Evolutionary conservation across 106 monocot species (phyloP), one percentile per base, ranked within the genome.

Genomic region (Allium cepa): DNA sequence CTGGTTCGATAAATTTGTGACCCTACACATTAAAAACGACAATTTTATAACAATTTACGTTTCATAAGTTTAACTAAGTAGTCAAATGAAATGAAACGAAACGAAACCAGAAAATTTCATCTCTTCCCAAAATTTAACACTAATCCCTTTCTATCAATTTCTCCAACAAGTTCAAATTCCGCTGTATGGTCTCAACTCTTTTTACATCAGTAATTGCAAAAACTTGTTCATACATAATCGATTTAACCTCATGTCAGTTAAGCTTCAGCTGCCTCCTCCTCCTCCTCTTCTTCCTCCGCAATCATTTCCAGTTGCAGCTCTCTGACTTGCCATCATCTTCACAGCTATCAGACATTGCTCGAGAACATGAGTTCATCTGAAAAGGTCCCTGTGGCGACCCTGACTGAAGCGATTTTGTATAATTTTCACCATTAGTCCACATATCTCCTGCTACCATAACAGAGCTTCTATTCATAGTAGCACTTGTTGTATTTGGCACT

Each of bases 321-420:
- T 73, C 73, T 0, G 73, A 73, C 62, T 47, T 73, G 10, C 62
- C 50, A 52, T 73, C 73, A 1, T 73, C 87, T 22, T 83, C 83
- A 26, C 77, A 83, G 71, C 87, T 82, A 60, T 81, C 86, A 7
- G 83, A 82, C 53, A 75, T 46, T 7, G 74, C 71, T 10, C 76
- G 26, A 4, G 64, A 73, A 9, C 78, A 57, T 57, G 50, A 67
- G 8, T 69, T 45, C 26, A 93, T 57, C 10, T 90, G 86, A 53
- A 90, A 82, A 9, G 85, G 89, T 9, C 87, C 76, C 46, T 94
- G 82, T 3, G 94, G 94, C 10, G 94, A 94, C 3, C 67, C 84
- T 8, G 91, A 87, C 46, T 81, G 76, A 62, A 81, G 83, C 7
- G 64, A 36, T 12, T 55, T 26, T 10, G 69, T 64, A 14, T 64